These are phyloP conservation scores for Barnettozyma hawaiiensis DNA, from an alignment of 1,139 yeast species.

Conservation along the genomic window DNA sequence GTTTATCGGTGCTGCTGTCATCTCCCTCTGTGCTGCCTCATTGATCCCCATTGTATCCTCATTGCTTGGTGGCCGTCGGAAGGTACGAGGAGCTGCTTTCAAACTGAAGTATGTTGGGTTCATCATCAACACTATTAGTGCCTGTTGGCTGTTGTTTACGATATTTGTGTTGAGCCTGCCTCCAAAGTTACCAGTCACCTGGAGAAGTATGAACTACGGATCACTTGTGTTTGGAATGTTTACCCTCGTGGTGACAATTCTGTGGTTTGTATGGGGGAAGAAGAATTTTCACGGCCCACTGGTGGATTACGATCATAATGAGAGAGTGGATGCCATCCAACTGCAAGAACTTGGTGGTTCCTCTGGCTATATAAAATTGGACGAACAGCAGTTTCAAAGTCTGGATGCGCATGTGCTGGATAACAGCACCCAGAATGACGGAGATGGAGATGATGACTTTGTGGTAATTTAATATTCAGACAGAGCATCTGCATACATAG, in stretches of 20 bases:
- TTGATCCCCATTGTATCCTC: constrained; percentile 68
- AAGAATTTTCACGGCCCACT: constrained; percentile 59
- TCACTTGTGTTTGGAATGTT: constrained; percentile 52
- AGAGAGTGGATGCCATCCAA: constrained; percentile 21
- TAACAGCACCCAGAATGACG: constrained; percentile 4
- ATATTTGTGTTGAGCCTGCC: constrained; percentile 67
- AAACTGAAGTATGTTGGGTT: constrained; percentile 63
- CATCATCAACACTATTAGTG: constrained; percentile 53
- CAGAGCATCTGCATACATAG: no score
- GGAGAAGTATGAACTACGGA: constrained; percentile 70
- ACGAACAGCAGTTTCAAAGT: constrained; percentile 20
- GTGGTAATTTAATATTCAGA: not conserved
- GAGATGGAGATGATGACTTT: not conserved
- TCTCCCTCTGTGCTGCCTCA: constrained; percentile 70
- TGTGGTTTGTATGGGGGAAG: constrained; percentile 58
- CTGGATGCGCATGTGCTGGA: constrained; percentile 12
- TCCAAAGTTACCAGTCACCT: constrained; percentile 60
- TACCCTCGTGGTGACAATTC: constrained; percentile 40
- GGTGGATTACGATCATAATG: constrained; percentile 46
- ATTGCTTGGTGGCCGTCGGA: constrained; percentile 54
- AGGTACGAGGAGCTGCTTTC: constrained; percentile 67
- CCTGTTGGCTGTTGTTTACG: constrained; percentile 57
- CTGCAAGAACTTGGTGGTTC: constrained; percentile 12
- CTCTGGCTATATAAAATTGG: constrained; percentile 18
- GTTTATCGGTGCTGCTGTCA: constrained; percentile 81